Base-by-base conservation (phyloP, 306 rosid species). In the Inga laurina region DNA sequence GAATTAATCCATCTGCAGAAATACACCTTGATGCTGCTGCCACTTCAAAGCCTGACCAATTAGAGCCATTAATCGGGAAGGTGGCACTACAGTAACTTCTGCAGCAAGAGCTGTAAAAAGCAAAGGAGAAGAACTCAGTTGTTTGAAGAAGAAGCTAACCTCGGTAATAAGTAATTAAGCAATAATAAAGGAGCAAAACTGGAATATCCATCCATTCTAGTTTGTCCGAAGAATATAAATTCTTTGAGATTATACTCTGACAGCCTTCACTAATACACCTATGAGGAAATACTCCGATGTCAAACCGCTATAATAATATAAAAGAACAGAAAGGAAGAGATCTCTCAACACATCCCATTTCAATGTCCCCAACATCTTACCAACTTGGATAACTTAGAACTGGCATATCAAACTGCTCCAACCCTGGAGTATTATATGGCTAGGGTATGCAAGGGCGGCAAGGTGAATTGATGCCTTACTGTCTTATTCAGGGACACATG, bases 11-110 rank as follows among this genome's bases (percentile, higher is more conserved):
- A 11, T 54, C 32, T 22, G 68, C 78, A 76, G 71, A 75, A 19
- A 16, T 27, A 82, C 78, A 95, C 99, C 99, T 87, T 97, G 99
- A 82, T 97, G 97, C 83, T 97, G 99, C 89, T 97, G 99, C 99
- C 99, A 97, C 87, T 97, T 97, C 82, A 97, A 87, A 82, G 98
- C 90, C 92, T 97, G 99, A 52, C 98, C 98, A 85, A 97, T 91
- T 83, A 97, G 87, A 85, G 97, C 98, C 97, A 94, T 97, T 79
- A 97, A 88, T 78, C 99, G 91, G 27, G 99, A 97, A 54, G 99
- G 99, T 41, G 98, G 98, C 65, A 97, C 99, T 35, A 97, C 97
- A 82, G 97, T 92, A 77, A 97, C 99, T 89, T 97, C 98, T 11
- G 91, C 98, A 46, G 98, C 92, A 79, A 97, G 70, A 69, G 97